Conservation (phyloP, 345 rosid species). For the Populus euphratica region DNA sequence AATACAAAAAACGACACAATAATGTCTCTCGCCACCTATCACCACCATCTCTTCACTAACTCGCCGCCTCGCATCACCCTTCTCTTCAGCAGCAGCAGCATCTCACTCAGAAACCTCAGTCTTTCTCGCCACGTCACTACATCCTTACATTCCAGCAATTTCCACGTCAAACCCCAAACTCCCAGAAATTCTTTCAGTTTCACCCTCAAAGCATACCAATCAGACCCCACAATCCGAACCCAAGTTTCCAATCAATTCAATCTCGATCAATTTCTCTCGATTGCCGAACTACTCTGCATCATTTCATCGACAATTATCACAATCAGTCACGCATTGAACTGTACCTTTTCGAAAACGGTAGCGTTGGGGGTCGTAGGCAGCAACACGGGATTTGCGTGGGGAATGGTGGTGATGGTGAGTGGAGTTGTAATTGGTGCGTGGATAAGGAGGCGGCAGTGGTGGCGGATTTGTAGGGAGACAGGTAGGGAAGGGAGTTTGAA, state of each 20-base stretch:
- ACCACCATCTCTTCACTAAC: conserved; percentile 32
- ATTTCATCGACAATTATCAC: conserved; percentile 53
- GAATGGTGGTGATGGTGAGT: conserved; percentile 47
- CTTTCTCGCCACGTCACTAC: conserved; percentile 26
- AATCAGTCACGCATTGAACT: conserved; percentile 48
- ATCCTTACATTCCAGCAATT: not conserved
- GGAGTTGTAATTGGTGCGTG: conserved; percentile 57
- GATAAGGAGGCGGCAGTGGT: conserved; percentile 79
- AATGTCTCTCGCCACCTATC: conserved; percentile 42
- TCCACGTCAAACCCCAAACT: conserved; percentile 12
- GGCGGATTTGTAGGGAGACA: conserved; percentile 45
- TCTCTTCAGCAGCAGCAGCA: conserved; percentile 24
- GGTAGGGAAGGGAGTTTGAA: conserved; percentile 35
- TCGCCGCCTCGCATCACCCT: conserved; percentile 37
- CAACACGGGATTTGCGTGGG: conserved; percentile 44
- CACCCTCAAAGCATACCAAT: conserved; percentile 12
- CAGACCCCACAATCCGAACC: not conserved
- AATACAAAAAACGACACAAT: not conserved
- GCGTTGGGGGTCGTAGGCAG: conserved; percentile 50
- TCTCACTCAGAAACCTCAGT: conserved; percentile 17
- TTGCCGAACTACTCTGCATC: conserved; percentile 53
- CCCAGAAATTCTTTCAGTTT: not conserved
- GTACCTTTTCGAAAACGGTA: conserved; percentile 29
- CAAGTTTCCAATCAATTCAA: conserved; percentile 26
- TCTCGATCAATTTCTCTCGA: conserved; percentile 44